Evolutionary conservation across 2,329 filamentous ascomycete species (phyloP), one percentile per base, ranked within the genome.

Genomic region (Alternaria conjuncta): DNA sequence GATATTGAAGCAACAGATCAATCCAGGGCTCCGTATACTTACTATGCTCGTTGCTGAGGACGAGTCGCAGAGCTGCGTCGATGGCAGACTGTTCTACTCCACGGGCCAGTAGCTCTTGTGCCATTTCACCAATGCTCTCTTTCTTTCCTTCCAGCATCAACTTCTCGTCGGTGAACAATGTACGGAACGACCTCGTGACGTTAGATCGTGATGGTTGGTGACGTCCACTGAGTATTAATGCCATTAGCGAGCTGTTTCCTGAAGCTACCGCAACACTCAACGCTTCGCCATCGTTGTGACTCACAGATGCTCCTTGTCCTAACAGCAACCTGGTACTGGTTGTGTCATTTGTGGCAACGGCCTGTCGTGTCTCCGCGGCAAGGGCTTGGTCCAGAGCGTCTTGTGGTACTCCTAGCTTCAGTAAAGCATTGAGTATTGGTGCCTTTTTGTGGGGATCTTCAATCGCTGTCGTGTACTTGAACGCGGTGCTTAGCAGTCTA

Each of bases 261-360:
- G 82, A 83, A 2, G 83, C 83, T 2, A 88, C 85, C 2, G 87
- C 87, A 54, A 84, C 78, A 57, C 84, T 83, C 7, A 90, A 74
- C 2, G 86, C 84, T 69, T 87, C 80, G 7, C 88, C 88, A 53
- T 84, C 75, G 41, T 85, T 82, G 69, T 84, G 82, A 67, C 88
- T 84, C 61, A 86, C 81, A 66, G 75, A 75, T 62, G 75, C 77
- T 65, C 76, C 76, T 49, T 78, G 64, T 20, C 70, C 64, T 30
- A 79, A 63, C 6, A 80, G 71, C 49, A 79, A 60, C 44, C 70
- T 66, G 1, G 75, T 63, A 51, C 74, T 71, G 8, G 64, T 72
- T n/a, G 67, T 65, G 44, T 75, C 71, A 47, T 71, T 71, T 12
- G 57, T 71, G 12, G 55, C 60, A 10, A 72, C 49, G 7, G 66